A percentile compares a stretch with the other conserved stretches of the same genome.
Conservation (phyloP, 768 basidiomycete genomes). For the Fibroporia radiculosa region DNA sequence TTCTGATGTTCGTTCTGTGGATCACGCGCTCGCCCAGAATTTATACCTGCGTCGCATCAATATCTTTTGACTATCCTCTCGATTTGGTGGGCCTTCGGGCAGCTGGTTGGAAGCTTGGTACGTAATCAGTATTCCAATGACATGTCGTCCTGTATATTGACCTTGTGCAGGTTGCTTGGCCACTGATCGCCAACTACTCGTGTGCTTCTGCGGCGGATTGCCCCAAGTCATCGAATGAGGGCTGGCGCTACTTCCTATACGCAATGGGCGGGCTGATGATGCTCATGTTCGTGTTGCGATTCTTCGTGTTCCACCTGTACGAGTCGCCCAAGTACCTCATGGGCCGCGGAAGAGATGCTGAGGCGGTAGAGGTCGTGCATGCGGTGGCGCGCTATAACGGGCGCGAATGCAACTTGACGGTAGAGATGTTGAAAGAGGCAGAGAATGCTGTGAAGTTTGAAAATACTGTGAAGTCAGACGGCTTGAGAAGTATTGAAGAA, state of each 20-base stretch:
- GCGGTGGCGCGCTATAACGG: conserved; percentile 56
- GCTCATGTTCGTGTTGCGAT: conserved; percentile 51
- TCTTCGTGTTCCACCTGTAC: conserved; percentile 57
- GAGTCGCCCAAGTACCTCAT: conserved; percentile 71
- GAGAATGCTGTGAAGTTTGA: conserved; percentile 9
- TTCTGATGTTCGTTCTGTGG: not conserved
- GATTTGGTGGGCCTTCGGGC: conserved; percentile 77
- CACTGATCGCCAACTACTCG: conserved; percentile 61
- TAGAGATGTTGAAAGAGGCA: conserved; percentile 37
- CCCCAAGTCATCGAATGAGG: conserved; percentile 47
- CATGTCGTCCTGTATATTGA: not conserved
- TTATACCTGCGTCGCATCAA: conserved; percentile 64
- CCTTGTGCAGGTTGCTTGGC: conserved; percentile 60
- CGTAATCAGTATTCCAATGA: not conserved
- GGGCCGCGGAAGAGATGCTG: conserved; percentile 54
- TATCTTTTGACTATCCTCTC: conserved; percentile 70
- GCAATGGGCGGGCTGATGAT: conserved; percentile 67
- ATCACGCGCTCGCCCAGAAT: conserved; percentile 33
- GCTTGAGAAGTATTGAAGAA: conserved; percentile 8
- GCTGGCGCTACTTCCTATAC: conserved; percentile 75
- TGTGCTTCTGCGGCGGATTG: conserved; percentile 38
- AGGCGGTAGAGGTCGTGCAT: conserved; percentile 56
- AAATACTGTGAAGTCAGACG: not conserved
- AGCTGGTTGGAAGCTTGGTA: conserved; percentile 38
- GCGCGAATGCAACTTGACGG: conserved; percentile 36